Evolutionary conservation across 495 filamentous ascomycete species (phyloP).

Genomic region (Lindgomyces ingoldianus): DNA sequence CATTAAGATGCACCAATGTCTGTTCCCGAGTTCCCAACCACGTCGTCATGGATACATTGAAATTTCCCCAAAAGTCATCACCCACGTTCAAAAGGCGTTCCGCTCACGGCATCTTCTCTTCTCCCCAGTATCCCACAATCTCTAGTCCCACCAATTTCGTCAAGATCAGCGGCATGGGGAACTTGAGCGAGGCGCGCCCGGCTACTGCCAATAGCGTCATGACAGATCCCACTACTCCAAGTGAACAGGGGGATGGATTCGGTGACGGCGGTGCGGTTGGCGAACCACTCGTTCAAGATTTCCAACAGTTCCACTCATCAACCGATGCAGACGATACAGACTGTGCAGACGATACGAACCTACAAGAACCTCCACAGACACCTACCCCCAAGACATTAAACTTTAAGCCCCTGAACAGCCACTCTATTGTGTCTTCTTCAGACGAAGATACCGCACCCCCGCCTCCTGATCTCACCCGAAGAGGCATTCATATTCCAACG

Average conservation of each 20-base stretch:
- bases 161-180: slow-evolving; percentile 17
- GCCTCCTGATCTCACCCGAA: slow-evolving; percentile 37
- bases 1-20: slow-evolving; percentile 8
- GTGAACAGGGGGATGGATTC: not conserved
- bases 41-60: slow-evolving; percentile 1
- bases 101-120: slow-evolving; percentile 29
- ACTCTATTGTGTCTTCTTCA: slow-evolving; percentile 28
- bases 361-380: slow-evolving; percentile 24
- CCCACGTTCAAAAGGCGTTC: slow-evolving; percentile 38
- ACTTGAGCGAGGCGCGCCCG: slow-evolving; percentile 10
- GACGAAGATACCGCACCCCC: slow-evolving; percentile 34
- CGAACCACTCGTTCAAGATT: slow-evolving; percentile 38
- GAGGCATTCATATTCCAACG: slow-evolving; percentile 41
- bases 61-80: slow-evolving; percentile 1
- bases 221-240: not conserved
- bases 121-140: slow-evolving; percentile 29
- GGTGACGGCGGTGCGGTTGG: slow-evolving; percentile 5
- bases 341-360: too few relatives aligned
- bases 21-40: slow-evolving; percentile 8
- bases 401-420: slow-evolving; percentile 21
- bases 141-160: slow-evolving; percentile 27
- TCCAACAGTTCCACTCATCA: slow-evolving; percentile 30
- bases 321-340: not conserved
- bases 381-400: not conserved
- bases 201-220: slow-evolving; percentile 23